Conservation (phyloP, 106 monocot species). For the Allium fistulosum region DNA sequence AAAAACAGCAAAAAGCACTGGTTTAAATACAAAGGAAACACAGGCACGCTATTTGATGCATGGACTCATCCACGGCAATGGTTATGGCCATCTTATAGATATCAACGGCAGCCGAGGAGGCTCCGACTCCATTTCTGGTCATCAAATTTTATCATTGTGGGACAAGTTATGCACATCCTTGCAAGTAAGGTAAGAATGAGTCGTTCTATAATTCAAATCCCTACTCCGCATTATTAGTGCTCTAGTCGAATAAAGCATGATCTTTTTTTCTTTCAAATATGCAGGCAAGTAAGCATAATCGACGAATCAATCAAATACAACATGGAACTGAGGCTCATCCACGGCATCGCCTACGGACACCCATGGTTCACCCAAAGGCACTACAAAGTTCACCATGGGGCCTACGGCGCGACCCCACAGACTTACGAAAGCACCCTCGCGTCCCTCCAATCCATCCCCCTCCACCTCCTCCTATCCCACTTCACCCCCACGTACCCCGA, state of each 20-base stretch:
- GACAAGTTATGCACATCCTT: slow-evolving; percentile 60
- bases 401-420: slow-evolving; percentile 51
- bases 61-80: slow-evolving; percentile 76
- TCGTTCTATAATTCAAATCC: not conserved
- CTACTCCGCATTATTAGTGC: not conserved
- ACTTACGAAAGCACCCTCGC: slow-evolving; percentile 55
- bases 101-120: slow-evolving; percentile 71
- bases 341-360: slow-evolving; percentile 66
- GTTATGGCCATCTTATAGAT: slow-evolving; percentile 67
- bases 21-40: slow-evolving; percentile 9
- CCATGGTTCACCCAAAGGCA: slow-evolving; percentile 86
- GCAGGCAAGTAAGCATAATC: slow-evolving; percentile 62
- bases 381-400: slow-evolving; percentile 55
- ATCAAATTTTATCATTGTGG: slow-evolving; percentile 68
- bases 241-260: not conserved
- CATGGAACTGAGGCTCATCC: slow-evolving; percentile 75
- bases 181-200: slow-evolving; percentile 38
- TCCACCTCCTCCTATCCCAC: slow-evolving; percentile 51
- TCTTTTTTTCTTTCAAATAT: not conserved
- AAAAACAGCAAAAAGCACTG: too few species aligned
- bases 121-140: slow-evolving; percentile 54
- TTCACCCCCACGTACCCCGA: slow-evolving; percentile 22
- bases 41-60: slow-evolving; percentile 41
- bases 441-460: slow-evolving; percentile 44
- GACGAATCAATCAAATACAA: slow-evolving; percentile 58